These are phyloP conservation scores for Lachancea thermotolerans DNA, from an alignment of 805 yeast genomes.

Conservation along the genomic window DNA sequence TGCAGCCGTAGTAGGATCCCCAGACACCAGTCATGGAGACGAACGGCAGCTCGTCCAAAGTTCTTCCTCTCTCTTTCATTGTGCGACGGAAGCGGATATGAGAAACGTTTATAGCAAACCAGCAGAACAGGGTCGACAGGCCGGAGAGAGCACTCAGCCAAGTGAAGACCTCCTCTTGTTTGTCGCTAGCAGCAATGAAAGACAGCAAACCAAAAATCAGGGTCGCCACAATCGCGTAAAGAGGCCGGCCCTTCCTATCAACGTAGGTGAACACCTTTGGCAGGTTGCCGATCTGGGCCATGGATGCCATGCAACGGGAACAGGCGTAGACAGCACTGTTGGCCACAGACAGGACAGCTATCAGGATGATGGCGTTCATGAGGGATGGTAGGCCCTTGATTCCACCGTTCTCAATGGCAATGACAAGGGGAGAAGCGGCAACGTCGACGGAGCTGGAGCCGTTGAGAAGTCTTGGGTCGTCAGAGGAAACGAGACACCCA, in stretches of 20 bases:
- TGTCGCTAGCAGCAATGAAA: slow-evolving; percentile 44
- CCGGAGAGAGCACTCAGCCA: slow-evolving; percentile 53
- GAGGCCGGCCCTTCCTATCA: slow-evolving; percentile 74
- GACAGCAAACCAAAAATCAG: slow-evolving; percentile 50
- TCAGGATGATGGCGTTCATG: slow-evolving; percentile 62
- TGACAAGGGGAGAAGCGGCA: slow-evolving; percentile 67
- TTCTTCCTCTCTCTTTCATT: slow-evolving; percentile 48
- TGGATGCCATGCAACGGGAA: slow-evolving; percentile 60
- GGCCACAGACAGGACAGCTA: slow-evolving; percentile 67
- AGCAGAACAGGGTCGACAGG: slow-evolving; percentile 45
- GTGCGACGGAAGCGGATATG: slow-evolving; percentile 53
- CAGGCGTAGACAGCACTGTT: slow-evolving; percentile 66
- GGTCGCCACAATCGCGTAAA: slow-evolving; percentile 54
- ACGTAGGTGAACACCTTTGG: slow-evolving; percentile 59
- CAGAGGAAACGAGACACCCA: slow-evolving; percentile 64
- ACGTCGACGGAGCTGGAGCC: slow-evolving; percentile 47
- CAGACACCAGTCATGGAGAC: slow-evolving; percentile 54
- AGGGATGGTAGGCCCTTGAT: slow-evolving; percentile 61
- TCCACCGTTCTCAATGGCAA: slow-evolving; percentile 62
- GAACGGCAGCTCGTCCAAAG: slow-evolving; percentile 55
- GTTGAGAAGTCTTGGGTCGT: slow-evolving; percentile 42
- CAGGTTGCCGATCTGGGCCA: slow-evolving; percentile 60
- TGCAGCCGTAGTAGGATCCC: slow-evolving; percentile 56
- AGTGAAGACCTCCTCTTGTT: slow-evolving; percentile 43
- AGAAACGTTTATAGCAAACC: slow-evolving; percentile 46